Evolutionary conservation across 352 stramenopile species (phyloP), one percentile per base, ranked within the genome.

Genomic region (Plasmopara viticola): DNA sequence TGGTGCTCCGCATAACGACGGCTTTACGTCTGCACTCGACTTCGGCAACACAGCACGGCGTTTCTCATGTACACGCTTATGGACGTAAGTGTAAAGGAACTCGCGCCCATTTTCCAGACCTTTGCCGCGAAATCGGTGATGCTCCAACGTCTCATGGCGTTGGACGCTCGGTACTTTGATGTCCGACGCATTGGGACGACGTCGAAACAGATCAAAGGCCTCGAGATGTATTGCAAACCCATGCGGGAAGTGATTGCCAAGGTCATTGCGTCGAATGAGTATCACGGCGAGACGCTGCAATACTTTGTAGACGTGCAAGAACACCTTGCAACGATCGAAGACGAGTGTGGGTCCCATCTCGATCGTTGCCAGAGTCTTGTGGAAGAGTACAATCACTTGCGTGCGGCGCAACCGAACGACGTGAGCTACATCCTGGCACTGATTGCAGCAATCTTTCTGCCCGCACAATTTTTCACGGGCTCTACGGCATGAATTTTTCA

Each of bases 401-500:
- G 78, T 28, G 72, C 74, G 0, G 58, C 65, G 10, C 61, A 75
- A 45, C 79, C 89, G 50, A 86, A 70, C 56, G 72, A 86, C 28
- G 77, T 89, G 57, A 88, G 78, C 56, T 90, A 84, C 56, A 62
- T 78, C 14, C 61, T 92, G 29, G 81, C 81, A 39, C 66, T 94
- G 6, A 72, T 94, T 9, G 76, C 82, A 1, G 80, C 84, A 1
- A 75, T 90, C 33, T 90, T 89, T 44, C 53, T 94, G 25, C 79
- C 81, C 0, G 84, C 75, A 15, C 79, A 90, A 62, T 94, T 94
- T 53, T 63, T 92, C 28, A 90, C 81, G 15, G 78, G 79, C 0
- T 94, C 13, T 92, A 92, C 57, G 84, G 84, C 51, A 94, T 94
- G 84, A 94, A 94, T 65, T 91, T 92, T 66, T 64, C 72, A 29